Evolutionary conservation across 2,329 filamentous ascomycete species (phyloP).

Genomic region (Alternaria sp.): DNA sequence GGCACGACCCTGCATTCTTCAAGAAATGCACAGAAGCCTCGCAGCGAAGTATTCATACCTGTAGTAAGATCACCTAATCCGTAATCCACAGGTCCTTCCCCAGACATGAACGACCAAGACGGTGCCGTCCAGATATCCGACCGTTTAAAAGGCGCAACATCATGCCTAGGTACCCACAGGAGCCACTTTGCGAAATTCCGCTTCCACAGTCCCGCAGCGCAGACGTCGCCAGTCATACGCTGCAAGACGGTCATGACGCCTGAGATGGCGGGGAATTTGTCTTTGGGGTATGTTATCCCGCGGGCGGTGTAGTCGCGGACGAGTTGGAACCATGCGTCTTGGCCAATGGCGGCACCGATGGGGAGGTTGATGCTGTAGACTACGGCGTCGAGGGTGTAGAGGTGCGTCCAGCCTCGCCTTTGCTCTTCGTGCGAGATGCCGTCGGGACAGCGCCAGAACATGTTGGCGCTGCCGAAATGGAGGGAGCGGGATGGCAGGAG

Average conservation of each 20-base stretch:
- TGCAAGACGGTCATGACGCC: constrained; percentile 5
- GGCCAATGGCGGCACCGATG: neutral
- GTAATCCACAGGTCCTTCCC: constrained; percentile 2
- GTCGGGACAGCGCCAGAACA: neutral
- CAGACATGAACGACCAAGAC: constrained; percentile 14
- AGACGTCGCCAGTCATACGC: constrained; percentile 6
- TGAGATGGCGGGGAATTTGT: constrained; percentile 15
- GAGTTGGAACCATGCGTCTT: constrained; percentile 4
- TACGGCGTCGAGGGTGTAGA: neutral
- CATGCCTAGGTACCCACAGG: constrained; percentile 5
- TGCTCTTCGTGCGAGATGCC: neutral
- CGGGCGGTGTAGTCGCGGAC: constrained; percentile 12
- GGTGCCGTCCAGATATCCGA: neutral
- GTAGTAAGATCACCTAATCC: neutral
- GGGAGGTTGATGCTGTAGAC: neutral
- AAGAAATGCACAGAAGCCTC: neutral
- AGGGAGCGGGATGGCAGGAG: neutral
- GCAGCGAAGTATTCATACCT: neutral
- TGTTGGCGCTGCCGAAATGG: neutral
- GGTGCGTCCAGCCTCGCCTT: neutral
- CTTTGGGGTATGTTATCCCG: constrained; percentile 9
- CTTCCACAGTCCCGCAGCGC: constrained; percentile 13
- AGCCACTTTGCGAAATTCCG: constrained; percentile 9
- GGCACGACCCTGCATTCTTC: constrained; percentile 3
- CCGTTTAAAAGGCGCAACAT: neutral